A percentile compares a stretch with the other conserved stretches of the same genome.
phyloP scores from a whole-genome alignment of 768 basidiomycete genomes.

The Mycena polygramma region DNA sequence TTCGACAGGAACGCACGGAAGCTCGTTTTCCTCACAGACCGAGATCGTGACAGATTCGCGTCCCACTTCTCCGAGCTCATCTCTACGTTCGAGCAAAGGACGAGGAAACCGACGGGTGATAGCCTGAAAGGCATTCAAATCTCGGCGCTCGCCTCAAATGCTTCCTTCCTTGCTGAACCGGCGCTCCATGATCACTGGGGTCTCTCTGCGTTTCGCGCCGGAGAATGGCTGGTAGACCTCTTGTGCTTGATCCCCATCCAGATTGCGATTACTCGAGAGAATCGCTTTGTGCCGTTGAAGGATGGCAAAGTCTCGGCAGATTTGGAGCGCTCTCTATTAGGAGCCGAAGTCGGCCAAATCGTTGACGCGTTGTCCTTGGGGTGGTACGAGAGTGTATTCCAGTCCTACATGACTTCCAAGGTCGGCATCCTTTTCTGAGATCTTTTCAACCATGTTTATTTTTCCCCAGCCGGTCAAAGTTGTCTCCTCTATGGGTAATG shows the following conservation, averaged over 20 bases:
- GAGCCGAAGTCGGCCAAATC: slow-evolving; percentile 70
- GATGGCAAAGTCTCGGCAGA: slow-evolving; percentile 64
- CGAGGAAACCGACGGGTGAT: slow-evolving; percentile 66
- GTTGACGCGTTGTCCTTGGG: slow-evolving; percentile 69
- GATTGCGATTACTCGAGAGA: slow-evolving; percentile 69
- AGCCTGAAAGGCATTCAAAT: slow-evolving; percentile 55
- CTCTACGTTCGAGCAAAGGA: slow-evolving; percentile 58
- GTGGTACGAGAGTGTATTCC: slow-evolving; percentile 76
- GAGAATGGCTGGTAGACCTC: slow-evolving; percentile 74
- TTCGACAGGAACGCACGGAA: slow-evolving; percentile 48
- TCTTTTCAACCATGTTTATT: slow-evolving; percentile 7
- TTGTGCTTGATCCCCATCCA: slow-evolving; percentile 76
- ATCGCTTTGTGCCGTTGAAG: slow-evolving; percentile 71
- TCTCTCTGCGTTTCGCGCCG: slow-evolving; percentile 57
- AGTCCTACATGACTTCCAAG: slow-evolving; percentile 72
- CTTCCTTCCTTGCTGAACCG: slow-evolving; percentile 42
- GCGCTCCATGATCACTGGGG: slow-evolving; percentile 37
- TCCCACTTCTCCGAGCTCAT: slow-evolving; percentile 63
- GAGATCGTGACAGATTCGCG: slow-evolving; percentile 49
- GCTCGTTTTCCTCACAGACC: slow-evolving; percentile 60
- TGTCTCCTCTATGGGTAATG: slow-evolving; percentile 72
- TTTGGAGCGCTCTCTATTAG: slow-evolving; percentile 66
- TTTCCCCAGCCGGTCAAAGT: slow-evolving; percentile 67
- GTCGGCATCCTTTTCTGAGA: slow-evolving; percentile 44
- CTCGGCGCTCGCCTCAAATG: slow-evolving; percentile 45